Base-by-base conservation (phyloP, 805 yeast genomes). In the Candida tibetensis region DNA sequence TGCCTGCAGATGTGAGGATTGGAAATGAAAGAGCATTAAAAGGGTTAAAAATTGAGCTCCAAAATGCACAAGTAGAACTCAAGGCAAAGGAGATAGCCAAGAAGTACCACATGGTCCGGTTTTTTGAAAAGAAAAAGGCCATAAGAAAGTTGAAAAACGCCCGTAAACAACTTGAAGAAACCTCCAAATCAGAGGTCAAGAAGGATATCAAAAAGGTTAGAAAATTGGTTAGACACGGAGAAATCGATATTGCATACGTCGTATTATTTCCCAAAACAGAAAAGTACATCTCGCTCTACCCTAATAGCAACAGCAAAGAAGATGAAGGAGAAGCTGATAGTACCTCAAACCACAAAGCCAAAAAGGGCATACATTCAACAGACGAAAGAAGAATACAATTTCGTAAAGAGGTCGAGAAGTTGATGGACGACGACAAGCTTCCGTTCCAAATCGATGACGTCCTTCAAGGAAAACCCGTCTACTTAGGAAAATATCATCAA, bases 91-190 rank as follows among this genome's bases (percentile, higher is more conserved):
- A 74, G 37, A 63, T 70, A 28, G 77, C 87, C 9, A 75, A 80
- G 48, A 85, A 82, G 63, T 93, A 93, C 58, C 96, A 88, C 57
- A 89, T 88, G 90, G 88, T 93, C 34, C 76, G 91, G 48, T 93
- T 93, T 57, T 87, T 93, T 45, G 98, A 90, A 60, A 79, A 75
- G 55, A 87, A 88, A 65, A 90, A 89, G 71, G 93, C 96, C 0
- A 49, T 77, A 17, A 75, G 95, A 55, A 76, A 69, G 41, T 77
- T 85, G 53, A 84, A 82, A 46, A 73, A 67, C 39, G 76, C 78
- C 2, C 54, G 51, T 32, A 70, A 66, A 31, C 54, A 58, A 9
- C 46, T 66, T 22, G 65, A 63, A 5, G 71, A 64, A 19, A 64
- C 63, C 16, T 36, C 55, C 22, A 52, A 59, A 36, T 51, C 57